These are phyloP conservation scores for Rachicladosporium sp. DNA, from an alignment of 2,329 filamentous ascomycete species.

Conservation along the genomic window DNA sequence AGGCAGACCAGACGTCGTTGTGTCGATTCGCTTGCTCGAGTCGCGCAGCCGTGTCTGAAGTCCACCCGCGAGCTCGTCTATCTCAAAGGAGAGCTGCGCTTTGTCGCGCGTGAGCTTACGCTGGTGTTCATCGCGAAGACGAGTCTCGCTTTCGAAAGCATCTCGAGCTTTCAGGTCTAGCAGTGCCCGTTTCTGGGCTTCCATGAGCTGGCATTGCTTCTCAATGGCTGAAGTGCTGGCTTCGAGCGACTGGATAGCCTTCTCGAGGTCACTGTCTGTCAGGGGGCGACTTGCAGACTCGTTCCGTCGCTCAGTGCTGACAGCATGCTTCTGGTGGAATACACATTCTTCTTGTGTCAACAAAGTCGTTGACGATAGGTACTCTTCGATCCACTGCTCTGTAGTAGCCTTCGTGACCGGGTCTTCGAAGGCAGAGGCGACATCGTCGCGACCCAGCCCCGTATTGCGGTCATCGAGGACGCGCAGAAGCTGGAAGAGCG, in stretches of 20 bases:
- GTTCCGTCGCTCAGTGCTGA: slow-evolving; percentile 1
- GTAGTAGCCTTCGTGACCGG: slow-evolving; percentile 28
- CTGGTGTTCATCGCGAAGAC: slow-evolving; percentile 7
- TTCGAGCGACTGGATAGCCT: slow-evolving; percentile 52
- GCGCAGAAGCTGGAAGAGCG: slow-evolving; percentile 30
- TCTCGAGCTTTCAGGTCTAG: slow-evolving; percentile 39
- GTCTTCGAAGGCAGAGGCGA: slow-evolving; percentile 36
- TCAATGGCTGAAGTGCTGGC: slow-evolving; percentile 52
- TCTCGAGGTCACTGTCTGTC: slow-evolving; percentile 46
- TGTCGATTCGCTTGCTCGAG: slow-evolving; percentile 37
- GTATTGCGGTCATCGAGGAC: slow-evolving; percentile 34
- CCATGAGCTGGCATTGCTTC: slow-evolving; percentile 50
- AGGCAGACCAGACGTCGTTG: slow-evolving; percentile 34
- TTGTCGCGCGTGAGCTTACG: slow-evolving; percentile 26
- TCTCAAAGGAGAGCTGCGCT: slow-evolving; percentile 28
- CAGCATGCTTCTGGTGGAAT: slow-evolving; percentile 4
- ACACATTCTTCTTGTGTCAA: slow-evolving; percentile 36
- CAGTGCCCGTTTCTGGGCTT: slow-evolving; percentile 50
- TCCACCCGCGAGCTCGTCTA: slow-evolving; percentile 19
- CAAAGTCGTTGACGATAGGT: slow-evolving; percentile 33
- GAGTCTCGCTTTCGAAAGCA: slow-evolving; percentile 1
- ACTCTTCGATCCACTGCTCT: slow-evolving; percentile 35
- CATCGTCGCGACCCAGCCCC: slow-evolving; percentile 32
- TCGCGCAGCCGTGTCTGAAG: slow-evolving; percentile 23
- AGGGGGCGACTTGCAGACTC: slow-evolving; percentile 31